These are phyloP conservation scores for Suillus clintonianus DNA, from an alignment of 768 basidiomycete species.

Conservation along the genomic window DNA sequence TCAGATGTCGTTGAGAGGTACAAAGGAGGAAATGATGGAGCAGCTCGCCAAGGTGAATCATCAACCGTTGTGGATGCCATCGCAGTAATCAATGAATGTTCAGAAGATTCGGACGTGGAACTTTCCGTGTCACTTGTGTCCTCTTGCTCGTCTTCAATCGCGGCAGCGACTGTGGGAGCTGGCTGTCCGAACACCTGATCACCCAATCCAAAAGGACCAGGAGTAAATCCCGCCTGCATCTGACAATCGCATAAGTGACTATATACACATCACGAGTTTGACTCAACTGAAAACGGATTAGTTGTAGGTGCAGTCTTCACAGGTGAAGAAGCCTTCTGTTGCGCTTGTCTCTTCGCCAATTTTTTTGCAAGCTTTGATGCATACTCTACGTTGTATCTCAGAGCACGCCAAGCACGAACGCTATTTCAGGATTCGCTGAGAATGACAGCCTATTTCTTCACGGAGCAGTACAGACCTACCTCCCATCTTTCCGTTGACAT, in stretches of 20 bases:
- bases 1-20: conserved; percentile 79
- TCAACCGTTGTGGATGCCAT: conserved; percentile 54
- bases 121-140: conserved; percentile 36
- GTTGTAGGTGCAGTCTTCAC: conserved; percentile 35
- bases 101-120: conserved; percentile 40
- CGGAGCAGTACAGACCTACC: conserved; percentile 48
- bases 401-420: conserved; percentile 78
- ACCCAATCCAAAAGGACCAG: conserved; percentile 55
- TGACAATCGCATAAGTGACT: conserved; percentile 11
- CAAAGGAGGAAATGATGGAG: conserved; percentile 65
- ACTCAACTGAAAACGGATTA: conserved; percentile 74
- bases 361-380: conserved; percentile 71
- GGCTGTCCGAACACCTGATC: conserved; percentile 63
- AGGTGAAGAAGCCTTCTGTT: conserved; percentile 38
- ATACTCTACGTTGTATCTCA: conserved; percentile 72
- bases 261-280: not conserved
- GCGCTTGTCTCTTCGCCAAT: conserved; percentile 40
- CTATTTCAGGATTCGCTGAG: conserved; percentile 38
- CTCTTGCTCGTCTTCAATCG: conserved; percentile 23
- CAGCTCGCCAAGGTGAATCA: conserved; percentile 66
- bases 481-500: conserved; percentile 78
- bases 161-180: conserved; percentile 13
- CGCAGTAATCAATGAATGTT: conserved; percentile 56
- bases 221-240: conserved; percentile 29
- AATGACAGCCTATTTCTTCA: conserved; percentile 10